These are phyloP conservation scores for Nicotiana tomentosiformis DNA, from an alignment of 257 asterid species.

Conservation along the genomic window DNA sequence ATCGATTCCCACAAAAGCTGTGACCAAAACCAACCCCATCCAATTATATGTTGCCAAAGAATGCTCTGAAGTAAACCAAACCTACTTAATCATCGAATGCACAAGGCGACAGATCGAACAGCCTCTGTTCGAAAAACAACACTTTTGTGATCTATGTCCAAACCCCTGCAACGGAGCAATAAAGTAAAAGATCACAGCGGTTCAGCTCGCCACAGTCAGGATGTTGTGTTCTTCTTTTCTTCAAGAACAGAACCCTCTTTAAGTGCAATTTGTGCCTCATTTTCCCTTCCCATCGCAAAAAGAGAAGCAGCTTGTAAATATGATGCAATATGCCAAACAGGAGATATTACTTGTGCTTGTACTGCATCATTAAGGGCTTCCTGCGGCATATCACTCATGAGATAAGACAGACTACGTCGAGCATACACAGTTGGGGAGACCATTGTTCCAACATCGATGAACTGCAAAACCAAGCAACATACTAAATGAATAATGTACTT, in stretches of 20 bases:
- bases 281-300: conserved; percentile 66
- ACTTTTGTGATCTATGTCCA: neutral
- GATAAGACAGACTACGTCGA: conserved; percentile 50
- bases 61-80: conserved; percentile 2
- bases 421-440: conserved; percentile 44
- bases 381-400: conserved; percentile 71
- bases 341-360: conserved; percentile 74
- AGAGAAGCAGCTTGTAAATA: conserved; percentile 86
- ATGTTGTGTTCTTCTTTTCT: conserved; percentile 44
- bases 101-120: neutral
- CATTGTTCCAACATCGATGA: conserved; percentile 38
- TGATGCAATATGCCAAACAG: conserved; percentile 79
- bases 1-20: conserved; percentile 21
- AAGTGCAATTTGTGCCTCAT: conserved; percentile 79
- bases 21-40: conserved; percentile 20
- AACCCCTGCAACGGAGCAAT: conserved; percentile 1
- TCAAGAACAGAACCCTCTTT: conserved; percentile 76
- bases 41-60: conserved; percentile 15
- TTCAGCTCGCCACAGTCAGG: conserved; percentile 16
- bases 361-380: conserved; percentile 85
- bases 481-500: neutral
- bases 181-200: neutral
- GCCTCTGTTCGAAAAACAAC: neutral
- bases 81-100: neutral
- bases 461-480: conserved; percentile 19